A percentile compares a stretch with the other conserved stretches of the same genome.
phyloP scores from a whole-genome alignment of 108 stramenopile genomes.

The Nitzschia sp. region DNA sequence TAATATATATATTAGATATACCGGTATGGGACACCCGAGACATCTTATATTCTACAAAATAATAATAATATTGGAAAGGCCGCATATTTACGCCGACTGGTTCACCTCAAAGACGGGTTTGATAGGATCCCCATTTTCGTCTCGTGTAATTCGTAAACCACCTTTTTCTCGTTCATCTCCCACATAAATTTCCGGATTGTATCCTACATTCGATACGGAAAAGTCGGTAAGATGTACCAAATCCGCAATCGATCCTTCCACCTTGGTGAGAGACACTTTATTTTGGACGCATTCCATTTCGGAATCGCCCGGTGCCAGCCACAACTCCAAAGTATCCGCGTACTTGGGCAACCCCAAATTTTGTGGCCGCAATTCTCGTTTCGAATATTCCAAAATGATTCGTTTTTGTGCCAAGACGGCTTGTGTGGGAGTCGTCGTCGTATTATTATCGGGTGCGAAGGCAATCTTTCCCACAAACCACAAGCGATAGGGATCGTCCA shows the following conservation, averaged over 20 bases:
- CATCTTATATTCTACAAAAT: too few species aligned
- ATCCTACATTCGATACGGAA: constrained; percentile 56
- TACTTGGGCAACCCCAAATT: constrained; percentile 72
- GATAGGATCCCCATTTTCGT: constrained; percentile 60
- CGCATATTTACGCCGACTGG: constrained; percentile 26
- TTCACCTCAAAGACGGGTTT: constrained; percentile 78
- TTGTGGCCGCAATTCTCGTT: constrained; percentile 71
- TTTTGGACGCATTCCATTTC: constrained; percentile 88
- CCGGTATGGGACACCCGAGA: too few species aligned
- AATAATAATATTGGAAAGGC: too few species aligned
- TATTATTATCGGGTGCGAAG: constrained; percentile 22
- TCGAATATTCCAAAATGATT: constrained; percentile 80
- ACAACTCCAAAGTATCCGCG: constrained; percentile 57
- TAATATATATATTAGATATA: too few species aligned
- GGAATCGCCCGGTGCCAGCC: constrained; percentile 80
- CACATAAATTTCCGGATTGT: constrained; percentile 87
- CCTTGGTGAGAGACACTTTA: constrained; percentile 51
- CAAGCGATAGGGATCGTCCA: constrained; percentile 55
- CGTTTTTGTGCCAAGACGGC: constrained; percentile 76
- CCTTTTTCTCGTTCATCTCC: constrained; percentile 77
- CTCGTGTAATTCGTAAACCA: constrained; percentile 67
- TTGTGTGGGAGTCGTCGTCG: constrained; percentile 23
- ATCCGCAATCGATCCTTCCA: constrained; percentile 53
- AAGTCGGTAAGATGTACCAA: constrained; percentile 46
- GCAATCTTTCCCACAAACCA: constrained; percentile 86